Evolutionary conservation across 2,329 filamentous ascomycete species (phyloP), one percentile per base, ranked within the genome.

Genomic region (Phialemonium atrogriseum): DNA sequence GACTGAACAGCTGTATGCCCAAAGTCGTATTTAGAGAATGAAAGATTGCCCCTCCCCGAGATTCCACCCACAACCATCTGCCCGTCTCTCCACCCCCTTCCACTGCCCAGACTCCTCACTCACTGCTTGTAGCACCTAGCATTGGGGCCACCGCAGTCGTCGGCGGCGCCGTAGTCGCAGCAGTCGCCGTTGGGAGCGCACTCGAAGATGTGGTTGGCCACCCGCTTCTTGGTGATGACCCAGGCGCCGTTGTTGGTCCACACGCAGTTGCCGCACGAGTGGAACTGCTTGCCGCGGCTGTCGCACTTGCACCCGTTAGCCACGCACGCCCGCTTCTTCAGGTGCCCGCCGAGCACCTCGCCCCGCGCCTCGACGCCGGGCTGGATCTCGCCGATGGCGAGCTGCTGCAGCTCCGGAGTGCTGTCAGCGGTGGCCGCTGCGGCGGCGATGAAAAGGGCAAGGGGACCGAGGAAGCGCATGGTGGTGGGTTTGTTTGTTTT

Each of bases 231-330:
- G 22, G 40, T 45, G 25, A 46, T 36, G 18, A 42, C 34, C 20
- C 35, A 43, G 7, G 17, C 22, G 17, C 28, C 28, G 24, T 35
- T 34, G 32, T 37, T 24, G 30, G 24, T 24, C 43, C 43, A 46
- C 12, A 34, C 33, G 36, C 46, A 48, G 41, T 41, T 42, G 36
- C 46, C 44, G 32, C 46, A 48, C 33, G 37, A 39, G 8, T 39
- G 42, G 24, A 43, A 31, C 40, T 47, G 46, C 27, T 38, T 37
- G 6, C 39, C 36, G 24, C 40, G 39, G 36, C 37, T 44, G 35
- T 42, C 38, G 34, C 44, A 48, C 30, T 39, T 40, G 43, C 46
- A 47, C 7, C 43, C 40, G 24, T 42, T 47, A 32, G 43, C 37
- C 32, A 21, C 25, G 39, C 45, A 46, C 17, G 40, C 42, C 7